Evolutionary conservation across 352 stramenopile genomes (phyloP).

Genomic region (Globisporangium carolinianum): DNA sequence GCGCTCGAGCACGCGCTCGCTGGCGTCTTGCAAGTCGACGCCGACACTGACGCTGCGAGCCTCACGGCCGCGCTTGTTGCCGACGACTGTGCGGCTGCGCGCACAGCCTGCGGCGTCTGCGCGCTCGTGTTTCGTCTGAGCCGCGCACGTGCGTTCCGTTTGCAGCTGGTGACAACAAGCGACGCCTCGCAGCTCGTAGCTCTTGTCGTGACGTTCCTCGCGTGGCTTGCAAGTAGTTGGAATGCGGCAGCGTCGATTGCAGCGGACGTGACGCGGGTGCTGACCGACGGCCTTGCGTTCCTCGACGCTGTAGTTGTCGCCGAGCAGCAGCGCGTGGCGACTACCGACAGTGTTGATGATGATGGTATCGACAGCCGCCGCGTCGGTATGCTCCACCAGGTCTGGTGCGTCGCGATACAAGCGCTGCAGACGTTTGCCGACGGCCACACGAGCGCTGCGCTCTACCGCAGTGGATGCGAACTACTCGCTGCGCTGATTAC

Average conservation of each 20-base stretch:
- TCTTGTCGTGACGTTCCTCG: conserved; percentile 8
- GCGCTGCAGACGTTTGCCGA: conserved; percentile 28
- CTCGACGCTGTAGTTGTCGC: conserved; percentile 39
- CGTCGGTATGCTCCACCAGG: conserved; percentile 14
- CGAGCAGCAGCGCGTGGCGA: conserved; percentile 14
- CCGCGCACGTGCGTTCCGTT: conserved; percentile 23
- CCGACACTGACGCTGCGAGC: conserved; percentile 8
- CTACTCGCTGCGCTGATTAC: conserved; percentile 32
- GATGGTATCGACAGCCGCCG: conserved; percentile 7
- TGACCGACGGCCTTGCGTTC: conserved; percentile 38
- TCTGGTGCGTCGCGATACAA: conserved; percentile 26
- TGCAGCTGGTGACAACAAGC: conserved; percentile 38
- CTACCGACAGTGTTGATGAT: background rate
- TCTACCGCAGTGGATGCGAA: conserved; percentile 42
- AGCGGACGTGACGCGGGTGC: conserved; percentile 27
- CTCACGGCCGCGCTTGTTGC: conserved; percentile 12
- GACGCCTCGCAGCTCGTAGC: conserved; percentile 4
- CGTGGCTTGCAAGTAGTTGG: conserved; percentile 45
- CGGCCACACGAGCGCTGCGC: conserved; percentile 27
- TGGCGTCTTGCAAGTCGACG: conserved; percentile 11
- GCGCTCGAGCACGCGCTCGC: conserved; percentile 31
- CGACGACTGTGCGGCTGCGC: conserved; percentile 29
- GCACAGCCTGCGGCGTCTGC: conserved; percentile 44
- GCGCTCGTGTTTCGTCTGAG: conserved; percentile 45
- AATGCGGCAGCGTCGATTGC: conserved; percentile 18